Conservation (phyloP, 306 rosid genomes). For the Cucumis cinereus region DNA sequence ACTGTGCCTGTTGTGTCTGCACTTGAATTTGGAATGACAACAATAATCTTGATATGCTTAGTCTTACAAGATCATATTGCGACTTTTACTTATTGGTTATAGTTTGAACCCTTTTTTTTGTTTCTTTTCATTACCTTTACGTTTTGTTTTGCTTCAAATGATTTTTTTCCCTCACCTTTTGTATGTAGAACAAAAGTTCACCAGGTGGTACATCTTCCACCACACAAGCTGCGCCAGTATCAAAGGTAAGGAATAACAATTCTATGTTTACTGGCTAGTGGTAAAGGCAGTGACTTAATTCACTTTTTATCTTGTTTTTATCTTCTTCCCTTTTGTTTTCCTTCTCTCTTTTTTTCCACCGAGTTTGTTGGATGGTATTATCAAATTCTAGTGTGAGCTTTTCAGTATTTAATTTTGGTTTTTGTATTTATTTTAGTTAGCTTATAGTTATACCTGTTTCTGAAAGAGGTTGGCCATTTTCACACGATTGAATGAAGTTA, state of each 20-base stretch:
- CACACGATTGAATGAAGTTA: background rate
- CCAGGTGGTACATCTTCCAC: conserved; percentile 50
- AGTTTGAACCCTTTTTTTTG: background rate
- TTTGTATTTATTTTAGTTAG: background rate
- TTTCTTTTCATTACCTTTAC: background rate
- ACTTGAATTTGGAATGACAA: background rate
- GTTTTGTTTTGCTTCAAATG: background rate
- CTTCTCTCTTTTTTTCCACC: background rate
- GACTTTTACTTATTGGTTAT: background rate
- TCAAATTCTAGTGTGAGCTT: background rate
- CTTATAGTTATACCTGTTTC: background rate
- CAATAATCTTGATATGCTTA: background rate
- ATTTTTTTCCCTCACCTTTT: background rate
- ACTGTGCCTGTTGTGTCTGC: background rate
- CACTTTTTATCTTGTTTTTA: background rate
- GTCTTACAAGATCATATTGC: background rate
- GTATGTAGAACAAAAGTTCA: conserved; percentile 43
- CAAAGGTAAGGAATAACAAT: conserved; percentile 30
- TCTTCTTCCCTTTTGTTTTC: no score
- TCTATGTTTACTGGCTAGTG: background rate
- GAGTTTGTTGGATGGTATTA: background rate
- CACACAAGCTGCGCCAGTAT: conserved; percentile 30
- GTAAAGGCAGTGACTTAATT: background rate
- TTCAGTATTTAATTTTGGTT: background rate
- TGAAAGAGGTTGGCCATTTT: background rate